A percentile compares a stretch with the other conserved stretches of the same genome.
Evolutionary conservation across 108 stramenopile genomes (phyloP).

Genomic region (Cyclostephanos invisitatus): DNA sequence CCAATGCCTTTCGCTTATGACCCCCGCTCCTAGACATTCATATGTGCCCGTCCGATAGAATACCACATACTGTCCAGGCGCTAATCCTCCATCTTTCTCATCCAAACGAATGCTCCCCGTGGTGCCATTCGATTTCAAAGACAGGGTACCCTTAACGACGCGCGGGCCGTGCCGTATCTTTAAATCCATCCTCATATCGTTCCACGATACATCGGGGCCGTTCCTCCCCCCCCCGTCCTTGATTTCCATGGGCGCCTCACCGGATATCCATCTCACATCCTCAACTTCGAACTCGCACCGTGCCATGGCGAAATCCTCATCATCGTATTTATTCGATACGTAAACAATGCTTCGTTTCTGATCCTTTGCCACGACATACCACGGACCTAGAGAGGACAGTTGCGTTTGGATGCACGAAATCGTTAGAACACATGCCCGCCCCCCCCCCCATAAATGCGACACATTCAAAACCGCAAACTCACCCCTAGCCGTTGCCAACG

Average conservation of each 20-base stretch:
- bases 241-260: slow-evolving; percentile 47
- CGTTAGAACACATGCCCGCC: no score
- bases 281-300: slow-evolving; percentile 84
- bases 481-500: slow-evolving; percentile 74
- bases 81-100: slow-evolving; percentile 88
- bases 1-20: slow-evolving; percentile 90
- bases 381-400: no score
- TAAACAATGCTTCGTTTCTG: slow-evolving; percentile 69
- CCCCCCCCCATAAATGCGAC: no score
- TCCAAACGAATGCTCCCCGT: slow-evolving; percentile 64
- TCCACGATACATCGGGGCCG: slow-evolving; percentile 22
- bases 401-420: no score
- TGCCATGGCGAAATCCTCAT: slow-evolving; percentile 59
- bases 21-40: slow-evolving; percentile 88
- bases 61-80: slow-evolving; percentile 95
- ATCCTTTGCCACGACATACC: slow-evolving; percentile 96
- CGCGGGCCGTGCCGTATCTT: slow-evolving; percentile 94
- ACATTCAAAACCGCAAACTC: slow-evolving; percentile 51
- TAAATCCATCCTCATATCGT: slow-evolving; percentile 56
- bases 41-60: slow-evolving; percentile 79
- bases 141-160: slow-evolving; percentile 68
- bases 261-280: slow-evolving; percentile 86
- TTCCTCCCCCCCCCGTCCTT: slow-evolving; percentile 36
- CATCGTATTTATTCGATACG: slow-evolving; percentile 91
- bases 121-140: slow-evolving; percentile 41